Percentiles rank a stretch among this genome's conserved stretches.
These are phyloP conservation scores for Pichia sp. DNA, from an alignment of 1,139 yeast species.

Conservation along the genomic window DNA sequence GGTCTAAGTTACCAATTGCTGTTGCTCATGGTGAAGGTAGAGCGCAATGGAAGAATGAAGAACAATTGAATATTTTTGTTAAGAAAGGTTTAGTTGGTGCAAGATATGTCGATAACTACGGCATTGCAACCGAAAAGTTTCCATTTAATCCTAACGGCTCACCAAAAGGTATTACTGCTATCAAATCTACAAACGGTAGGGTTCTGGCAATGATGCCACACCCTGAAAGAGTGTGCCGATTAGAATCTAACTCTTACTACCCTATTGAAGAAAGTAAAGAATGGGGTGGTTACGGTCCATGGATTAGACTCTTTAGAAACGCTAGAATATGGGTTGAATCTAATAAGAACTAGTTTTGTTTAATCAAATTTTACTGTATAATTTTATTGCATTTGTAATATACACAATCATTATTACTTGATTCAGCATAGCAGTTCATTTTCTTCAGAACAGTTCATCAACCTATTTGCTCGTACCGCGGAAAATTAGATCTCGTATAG, in stretches of 20 bases:
- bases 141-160: constrained; percentile 98
- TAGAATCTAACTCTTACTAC: constrained; percentile 87
- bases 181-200: constrained; percentile 84
- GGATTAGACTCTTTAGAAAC: constrained; percentile 89
- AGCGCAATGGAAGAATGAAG: constrained; percentile 55
- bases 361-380: neutral
- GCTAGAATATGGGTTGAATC: constrained; percentile 90
- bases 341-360: constrained; percentile 4
- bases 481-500: neutral
- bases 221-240: constrained; percentile 90
- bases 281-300: constrained; percentile 77
- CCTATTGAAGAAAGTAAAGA: constrained; percentile 65
- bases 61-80: constrained; percentile 39
- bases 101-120: constrained; percentile 86
- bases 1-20: constrained; percentile 88
- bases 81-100: constrained; percentile 52
- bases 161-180: constrained; percentile 88
- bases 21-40: constrained; percentile 99
- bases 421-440: too few species aligned
- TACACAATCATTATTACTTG: neutral
- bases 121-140: constrained; percentile 68
- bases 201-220: constrained; percentile 99
- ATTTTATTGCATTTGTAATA: neutral
- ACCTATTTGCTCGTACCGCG: constrained; percentile 4
- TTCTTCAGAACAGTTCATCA: too few species aligned